Evolutionary conservation across 1,139 yeast species (phyloP), one percentile per base, ranked within the genome.

Genomic region (Blastobotrys apis): DNA sequence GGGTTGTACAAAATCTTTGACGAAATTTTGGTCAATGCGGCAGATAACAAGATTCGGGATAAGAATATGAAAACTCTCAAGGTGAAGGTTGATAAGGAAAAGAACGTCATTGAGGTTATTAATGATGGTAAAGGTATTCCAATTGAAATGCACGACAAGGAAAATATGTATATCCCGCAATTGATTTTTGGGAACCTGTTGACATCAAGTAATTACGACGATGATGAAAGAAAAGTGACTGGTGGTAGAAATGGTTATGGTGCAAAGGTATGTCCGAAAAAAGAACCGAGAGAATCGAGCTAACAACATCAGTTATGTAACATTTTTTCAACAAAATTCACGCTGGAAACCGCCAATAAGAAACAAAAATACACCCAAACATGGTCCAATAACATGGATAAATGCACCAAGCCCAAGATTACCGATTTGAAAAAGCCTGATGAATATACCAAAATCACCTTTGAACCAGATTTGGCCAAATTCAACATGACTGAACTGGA

Each of bases 161-260:
- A 94, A 63, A 77, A 85, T 42, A 87, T 94, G 49, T 92, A 85
- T 62, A 90, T 94, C 52, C 99, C 99, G 1, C 96, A 94, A 64
- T 75, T 94, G 67, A 94, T 94, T 57, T 94, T 94, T 65, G 99
- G 99, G 48, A 88, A 92, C 60, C 75, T 94, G 52, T 75, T 94
- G 56, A 94, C 98, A 0, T 90, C 97, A 2, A 86, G 96, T 27
- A 94, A 94, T 65, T 94, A 94, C 64, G 96, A 94, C 62, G 98
- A 94, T 62, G 80, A 92, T 53, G 84, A 92, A 60, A 86, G 85
- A 68, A 94, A 94, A 64, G 97, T 94, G 22, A 87, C 96, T 1
- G 99, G 98, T 71, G 99, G 99, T 66, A 80, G 99, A 72, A 94
- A 94, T 63, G 98, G 98, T 53, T 94, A 80, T 63, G 99, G 99